Evolutionary conservation across 2,329 filamentous ascomycete species (phyloP), one percentile per base, ranked within the genome.

Genomic region (Clonostachys chloroleuca): DNA sequence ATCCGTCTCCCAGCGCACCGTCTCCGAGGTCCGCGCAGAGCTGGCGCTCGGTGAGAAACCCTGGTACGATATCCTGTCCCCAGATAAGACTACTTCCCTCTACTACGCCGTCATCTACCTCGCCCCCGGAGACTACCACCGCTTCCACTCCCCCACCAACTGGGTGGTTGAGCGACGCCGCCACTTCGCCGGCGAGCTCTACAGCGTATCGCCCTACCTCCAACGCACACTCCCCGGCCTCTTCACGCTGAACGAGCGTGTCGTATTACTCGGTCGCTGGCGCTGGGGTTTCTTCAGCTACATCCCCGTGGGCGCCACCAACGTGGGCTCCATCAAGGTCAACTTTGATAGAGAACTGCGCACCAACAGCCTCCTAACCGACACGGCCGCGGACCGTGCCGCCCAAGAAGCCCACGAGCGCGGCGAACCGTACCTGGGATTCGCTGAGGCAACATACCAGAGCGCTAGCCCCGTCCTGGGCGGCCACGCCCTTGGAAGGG

Each of bases 151-250:
- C 2, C 94, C 94, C 0, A 86, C 90, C 3, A 87, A 89, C 56
- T 99, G 94, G 94, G 91, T 99, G 14, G 94, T 94, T 34, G 89
- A 96, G 68, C 85, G 85, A 54, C 84, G 95, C 40, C 88, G 94
- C n/a, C 94, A 99, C 71, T 99, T 99, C 63, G 92, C 94, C 1
- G 94, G 94, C 49, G 95, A 99, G 67, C 78, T 99, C 9, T 99
- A 89, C 74, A 92, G 87, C 46, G 94, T 99, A 5, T 95, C 90
- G 0, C 94, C 94, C 0, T 99, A 96, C 67, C 80, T 99, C 12
- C 92, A 96, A 65, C 86, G 89, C 54, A 95, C 89, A 1, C 77
- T 99, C 0, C 94, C 94, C 0, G 92, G 92, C 3, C 81, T 99
- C 1, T 99, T 99, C 72, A 96, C 92, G 1, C 77, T 99, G 17